Evolutionary conservation across 306 rosid genomes (phyloP), one percentile per base, ranked within the genome.

Genomic region (Pterocarpus macrocarpus): DNA sequence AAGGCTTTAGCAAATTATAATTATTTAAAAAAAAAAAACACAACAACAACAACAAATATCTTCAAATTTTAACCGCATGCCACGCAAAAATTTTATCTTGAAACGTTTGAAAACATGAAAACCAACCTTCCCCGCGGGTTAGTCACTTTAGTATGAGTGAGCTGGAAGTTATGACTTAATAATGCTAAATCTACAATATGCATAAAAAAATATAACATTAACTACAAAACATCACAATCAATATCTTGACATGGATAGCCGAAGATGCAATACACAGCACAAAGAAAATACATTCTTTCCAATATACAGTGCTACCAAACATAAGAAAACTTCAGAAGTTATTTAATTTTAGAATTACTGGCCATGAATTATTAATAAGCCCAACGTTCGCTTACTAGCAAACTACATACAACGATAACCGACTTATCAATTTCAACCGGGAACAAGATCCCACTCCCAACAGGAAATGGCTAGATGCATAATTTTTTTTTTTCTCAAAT

Each of bases 351-450:
- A 61, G 43, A 62, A 63, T 15, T 5, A 50, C 56, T 22, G 30
- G 64, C 36, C 69, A 75, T 58, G 36, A 39, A 66, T 56, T 50
- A 76, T 66, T 36, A 59, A 33, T 35, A 56, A 71, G 56, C 47
- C 38, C 56, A 43, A 28, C 5, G 17, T n/a, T 64, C 58, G 30
- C 12, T 32, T 52, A 52, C 79, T 15, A 22, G 63, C 55, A 57
- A 64, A 71, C 57, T 55, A 47, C 43, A 76, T 80, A 69, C 44
- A 43, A 50, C 44, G 52, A 56, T 50, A 84, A 64, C 76, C 12
- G 28, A 56, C 64, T 76, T 36, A 13, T 68, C 47, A 38, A 68
- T 50, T 70, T 53, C 43, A 80, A 45, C 34, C 68, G 12, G 35
- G 50, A 22, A 22, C 28, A 22, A 22, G 28, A 22, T 22, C 28